phyloP scores from a whole-genome alignment of 2,329 filamentous ascomycete genomes.

The Hymenoscyphus infarciens region DNA sequence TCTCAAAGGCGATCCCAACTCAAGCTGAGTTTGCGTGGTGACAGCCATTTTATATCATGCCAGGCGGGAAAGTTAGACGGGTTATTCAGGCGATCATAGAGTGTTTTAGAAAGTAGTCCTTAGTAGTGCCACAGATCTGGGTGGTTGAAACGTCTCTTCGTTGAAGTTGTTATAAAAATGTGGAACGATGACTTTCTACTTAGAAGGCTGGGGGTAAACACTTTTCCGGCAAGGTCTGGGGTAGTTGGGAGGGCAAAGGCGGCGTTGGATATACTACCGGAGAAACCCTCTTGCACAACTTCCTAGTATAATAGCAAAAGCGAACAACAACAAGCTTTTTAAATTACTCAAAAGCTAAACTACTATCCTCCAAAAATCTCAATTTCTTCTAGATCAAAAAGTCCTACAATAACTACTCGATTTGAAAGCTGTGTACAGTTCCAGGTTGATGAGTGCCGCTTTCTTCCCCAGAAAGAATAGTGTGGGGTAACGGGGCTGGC shows the following conservation, averaged over 20 bases:
- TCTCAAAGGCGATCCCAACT: conserved; percentile 20
- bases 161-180: background rate
- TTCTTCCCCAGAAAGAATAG: background rate
- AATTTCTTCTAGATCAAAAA: too few relatives aligned
- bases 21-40: conserved; percentile 24
- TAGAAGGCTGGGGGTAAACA: background rate
- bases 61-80: background rate
- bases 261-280: background rate
- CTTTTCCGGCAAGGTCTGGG: conserved; percentile 4
- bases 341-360: too few relatives aligned
- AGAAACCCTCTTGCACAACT: background rate
- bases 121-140: background rate
- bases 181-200: background rate
- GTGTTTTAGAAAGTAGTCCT: background rate
- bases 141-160: background rate
- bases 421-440: too few relatives aligned
- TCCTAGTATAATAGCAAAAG: too few relatives aligned
- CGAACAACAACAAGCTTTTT: too few relatives aligned
- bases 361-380: too few relatives aligned
- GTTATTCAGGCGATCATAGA: too few relatives aligned
- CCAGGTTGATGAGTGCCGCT: background rate
- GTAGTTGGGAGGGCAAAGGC: background rate
- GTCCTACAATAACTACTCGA: too few relatives aligned
- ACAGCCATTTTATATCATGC: conserved; percentile 24
- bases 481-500: background rate